Base-by-base conservation (phyloP, 129 eudicot genomes). In the Cynara cardunculus region DNA sequence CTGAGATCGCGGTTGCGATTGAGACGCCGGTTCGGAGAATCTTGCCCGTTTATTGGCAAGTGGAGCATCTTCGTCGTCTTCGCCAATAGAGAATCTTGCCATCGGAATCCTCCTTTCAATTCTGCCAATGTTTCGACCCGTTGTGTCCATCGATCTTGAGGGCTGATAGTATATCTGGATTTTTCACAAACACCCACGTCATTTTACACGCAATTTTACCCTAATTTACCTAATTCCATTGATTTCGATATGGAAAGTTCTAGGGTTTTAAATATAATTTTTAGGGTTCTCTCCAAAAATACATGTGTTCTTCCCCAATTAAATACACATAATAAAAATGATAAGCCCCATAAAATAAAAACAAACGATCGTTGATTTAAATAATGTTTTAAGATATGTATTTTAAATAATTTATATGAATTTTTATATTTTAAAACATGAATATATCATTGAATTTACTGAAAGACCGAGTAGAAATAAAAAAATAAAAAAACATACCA, bases 21-120 rank as follows among this genome's bases (percentile, higher is more conserved):
- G 77, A 53, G 86, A 82, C 14, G 65, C 41, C 27, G 69, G 41
- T 49, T 49, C 35, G 76, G 32, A 26, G 74, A 59, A 44, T 26
- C 88, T 73, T 4, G 39, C 78, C 46, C 85, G 80, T 73, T 84
- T 90, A 41, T 7, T 24, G 85, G 22, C 80, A 41, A 75, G 44
- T 64, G 74, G 82, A 66, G 39, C 70, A 14, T 56, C 87, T 2
- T 87, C 89, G 2, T 87, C 93, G 34, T 86, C 89, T 22, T 85
- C 89, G 59, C 67, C 86, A 9, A 91, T 64, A 4, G 90, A 89
- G 70, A 89, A 91, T 78, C 90, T 86, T 39, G 81, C 81, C 96
- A 86, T 89, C 32, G 77, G n/a, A 73, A 11, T 75, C 34, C 74
- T 16, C 22, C 24, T 49, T 44, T 65, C 76, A 24, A 35, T n/a